Evolutionary conservation across 345 rosid genomes (phyloP).

Genomic region (Ailanthus altissimus): DNA sequence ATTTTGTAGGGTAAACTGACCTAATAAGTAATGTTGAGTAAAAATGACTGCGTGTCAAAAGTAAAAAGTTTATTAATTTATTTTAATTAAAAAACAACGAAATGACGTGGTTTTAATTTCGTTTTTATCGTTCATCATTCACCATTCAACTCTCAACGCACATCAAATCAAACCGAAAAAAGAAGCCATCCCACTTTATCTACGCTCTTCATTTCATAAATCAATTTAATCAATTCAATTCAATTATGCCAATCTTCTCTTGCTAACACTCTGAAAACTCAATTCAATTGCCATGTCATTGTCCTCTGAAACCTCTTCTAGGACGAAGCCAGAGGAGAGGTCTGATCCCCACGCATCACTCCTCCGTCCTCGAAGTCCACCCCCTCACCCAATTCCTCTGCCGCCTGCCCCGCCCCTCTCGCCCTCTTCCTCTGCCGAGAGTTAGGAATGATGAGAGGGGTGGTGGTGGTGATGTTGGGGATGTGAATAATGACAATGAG

Average conservation of each 20-base stretch:
- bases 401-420: conserved; percentile 52
- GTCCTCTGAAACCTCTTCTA: conserved; percentile 25
- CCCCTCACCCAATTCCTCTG: conserved; percentile 12
- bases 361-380: conserved; percentile 57
- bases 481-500: conserved; percentile 35
- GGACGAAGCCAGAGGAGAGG: conserved; percentile 20
- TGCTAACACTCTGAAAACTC: not conserved
- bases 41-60: too few species aligned
- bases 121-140: too few species aligned
- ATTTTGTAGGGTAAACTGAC: too few species aligned
- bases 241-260: not conserved
- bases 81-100: too few species aligned
- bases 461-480: conserved; percentile 15
- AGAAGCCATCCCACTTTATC: too few species aligned
- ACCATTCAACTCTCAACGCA: conserved; percentile 1
- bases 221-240: not conserved
- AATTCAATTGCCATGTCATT: conserved; percentile 26
- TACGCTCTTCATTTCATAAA: not conserved
- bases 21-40: too few species aligned
- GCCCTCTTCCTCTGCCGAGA: conserved; percentile 72
- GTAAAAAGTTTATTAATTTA: too few species aligned
- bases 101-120: too few species aligned
- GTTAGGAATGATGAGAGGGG: conserved; percentile 44
- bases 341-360: conserved; percentile 63
- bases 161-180: too few species aligned